Evolutionary conservation across 2,329 filamentous ascomycete genomes (phyloP).

Genomic region (Penicillium sp.): DNA sequence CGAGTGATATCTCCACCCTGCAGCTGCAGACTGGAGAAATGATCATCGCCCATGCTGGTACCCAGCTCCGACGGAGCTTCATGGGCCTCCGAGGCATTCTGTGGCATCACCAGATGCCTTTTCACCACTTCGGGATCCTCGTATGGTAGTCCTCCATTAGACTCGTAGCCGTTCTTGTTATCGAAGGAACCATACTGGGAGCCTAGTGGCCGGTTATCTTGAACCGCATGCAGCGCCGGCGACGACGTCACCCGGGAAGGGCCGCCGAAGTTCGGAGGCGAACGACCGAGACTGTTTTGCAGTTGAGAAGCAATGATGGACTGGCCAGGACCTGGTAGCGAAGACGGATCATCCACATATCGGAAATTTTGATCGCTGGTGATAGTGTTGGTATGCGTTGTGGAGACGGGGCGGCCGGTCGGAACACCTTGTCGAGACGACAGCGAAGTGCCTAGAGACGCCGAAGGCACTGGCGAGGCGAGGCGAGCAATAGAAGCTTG

Average conservation of each 20-base stretch:
- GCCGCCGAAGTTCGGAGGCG: conserved; percentile 46
- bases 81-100: conserved; percentile 43
- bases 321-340: conserved; percentile 74
- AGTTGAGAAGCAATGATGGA: conserved; percentile 90
- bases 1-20: conserved; percentile 95
- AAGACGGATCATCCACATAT: conserved; percentile 62
- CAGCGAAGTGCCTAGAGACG: conserved; percentile 32
- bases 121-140: conserved; percentile 92
- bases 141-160: conserved; percentile 58
- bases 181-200: conserved; percentile 89
- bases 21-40: conserved; percentile 90
- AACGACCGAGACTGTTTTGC: conserved; percentile 69
- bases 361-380: conserved; percentile 66
- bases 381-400: conserved; percentile 41
- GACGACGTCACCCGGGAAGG: conserved; percentile 61
- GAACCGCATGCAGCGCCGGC: conserved; percentile 56
- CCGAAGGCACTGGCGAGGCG: conserved; percentile 60
- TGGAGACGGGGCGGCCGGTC: conserved; percentile 32
- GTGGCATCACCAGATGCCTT: conserved; percentile 81
- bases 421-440: conserved; percentile 47
- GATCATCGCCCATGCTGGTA: conserved; percentile 61
- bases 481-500: conserved; percentile 60
- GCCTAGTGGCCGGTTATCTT: conserved; percentile 57
- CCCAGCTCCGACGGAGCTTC: conserved; percentile 39
- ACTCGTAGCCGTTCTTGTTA: conserved; percentile 49